Percentiles rank a stretch among this genome's conserved stretches.
phyloP scores from a whole-genome alignment of 2,329 filamentous ascomycete genomes.

The Zasmidium angulare region DNA sequence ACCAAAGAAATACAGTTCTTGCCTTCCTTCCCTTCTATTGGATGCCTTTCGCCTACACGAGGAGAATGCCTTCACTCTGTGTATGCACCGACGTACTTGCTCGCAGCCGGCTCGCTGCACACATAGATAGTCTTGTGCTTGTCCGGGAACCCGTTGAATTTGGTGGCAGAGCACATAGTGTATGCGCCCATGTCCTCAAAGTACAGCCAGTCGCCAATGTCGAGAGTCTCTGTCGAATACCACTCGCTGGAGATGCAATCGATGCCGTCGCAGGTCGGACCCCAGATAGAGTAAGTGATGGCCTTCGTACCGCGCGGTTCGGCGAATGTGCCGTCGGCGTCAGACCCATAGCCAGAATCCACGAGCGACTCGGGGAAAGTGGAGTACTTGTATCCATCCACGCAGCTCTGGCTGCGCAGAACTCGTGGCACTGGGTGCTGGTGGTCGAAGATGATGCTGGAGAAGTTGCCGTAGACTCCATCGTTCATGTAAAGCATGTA shows the following conservation, averaged over 20 bases:
- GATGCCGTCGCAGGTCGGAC: conserved; percentile 95
- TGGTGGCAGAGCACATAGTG: conserved; percentile 95
- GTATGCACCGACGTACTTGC: conserved; percentile 60
- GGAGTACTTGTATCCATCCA: conserved; percentile 34
- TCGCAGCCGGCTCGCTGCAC: conserved; percentile 86
- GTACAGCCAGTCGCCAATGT: conserved; percentile 97
- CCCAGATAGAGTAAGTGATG: conserved; percentile 94
- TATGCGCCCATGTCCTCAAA: conserved; percentile 99
- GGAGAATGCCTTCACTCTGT: no score
- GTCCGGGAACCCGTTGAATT: conserved; percentile 96
- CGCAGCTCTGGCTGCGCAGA: conserved; percentile 45
- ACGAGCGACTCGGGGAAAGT: conserved; percentile 16
- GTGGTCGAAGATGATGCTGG: conserved; percentile 98
- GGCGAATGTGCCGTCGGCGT: conserved; percentile 46
- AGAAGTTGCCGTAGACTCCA: conserved; percentile 97
- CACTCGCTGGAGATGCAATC: conserved; percentile 87
- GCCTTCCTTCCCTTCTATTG: no score
- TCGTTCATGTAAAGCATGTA: conserved; percentile 99
- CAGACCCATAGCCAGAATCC: conserved; percentile 36
- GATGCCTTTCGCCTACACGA: no score
- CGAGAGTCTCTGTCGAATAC: conserved; percentile 71
- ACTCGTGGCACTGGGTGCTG: conserved; percentile 86
- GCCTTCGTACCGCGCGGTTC: conserved; percentile 29
- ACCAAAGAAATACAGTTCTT: no score
- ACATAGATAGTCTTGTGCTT: conserved; percentile 91